phyloP scores from a whole-genome alignment of 2,329 filamentous ascomycete genomes.

The Penicillium sp. region DNA sequence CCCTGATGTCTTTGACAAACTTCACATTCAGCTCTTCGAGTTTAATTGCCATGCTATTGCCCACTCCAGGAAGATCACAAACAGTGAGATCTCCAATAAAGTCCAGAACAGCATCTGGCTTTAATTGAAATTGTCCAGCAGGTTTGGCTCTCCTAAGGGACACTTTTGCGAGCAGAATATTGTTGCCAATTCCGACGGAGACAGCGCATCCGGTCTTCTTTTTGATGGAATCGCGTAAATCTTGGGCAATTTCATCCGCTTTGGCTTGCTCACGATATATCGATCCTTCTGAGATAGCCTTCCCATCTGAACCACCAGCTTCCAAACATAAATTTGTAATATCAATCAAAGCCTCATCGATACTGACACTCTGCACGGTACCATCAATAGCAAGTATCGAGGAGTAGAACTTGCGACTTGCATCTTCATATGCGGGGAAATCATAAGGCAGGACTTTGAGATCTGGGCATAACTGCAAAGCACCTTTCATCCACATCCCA shows the following conservation, averaged over 20 bases:
- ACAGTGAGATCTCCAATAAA: conserved; percentile 71
- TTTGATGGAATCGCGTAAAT: conserved; percentile 62
- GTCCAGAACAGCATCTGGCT: conserved; percentile 66
- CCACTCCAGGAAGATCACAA: conserved; percentile 80
- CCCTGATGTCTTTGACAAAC: conserved; percentile 71
- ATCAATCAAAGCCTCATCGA: conserved; percentile 89
- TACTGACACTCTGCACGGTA: conserved; percentile 86
- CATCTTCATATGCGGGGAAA: conserved; percentile 87
- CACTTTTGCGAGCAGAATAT: conserved; percentile 83
- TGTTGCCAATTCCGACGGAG: conserved; percentile 83
- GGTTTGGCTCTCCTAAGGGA: conserved; percentile 88
- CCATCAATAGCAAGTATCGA: conserved; percentile 71
- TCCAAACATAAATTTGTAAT: conserved; percentile 62
- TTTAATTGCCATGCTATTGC: conserved; percentile 76
- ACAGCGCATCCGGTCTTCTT: conserved; percentile 72
- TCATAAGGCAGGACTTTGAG: conserved; percentile 91
- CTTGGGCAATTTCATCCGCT: conserved; percentile 61
- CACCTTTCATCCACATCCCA: conserved; percentile 98
- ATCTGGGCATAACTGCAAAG: conserved; percentile 70
- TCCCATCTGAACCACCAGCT: conserved; percentile 58
- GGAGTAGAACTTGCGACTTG: conserved; percentile 79
- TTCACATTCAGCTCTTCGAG: conserved; percentile 78
- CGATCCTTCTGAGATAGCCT: conserved; percentile 56
- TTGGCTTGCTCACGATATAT: conserved; percentile 69
- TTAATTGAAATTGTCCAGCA: conserved; percentile 81